Base-by-base conservation (phyloP, 2,329 filamentous ascomycete genomes). In the Tetracladium maxilliforme region DNA sequence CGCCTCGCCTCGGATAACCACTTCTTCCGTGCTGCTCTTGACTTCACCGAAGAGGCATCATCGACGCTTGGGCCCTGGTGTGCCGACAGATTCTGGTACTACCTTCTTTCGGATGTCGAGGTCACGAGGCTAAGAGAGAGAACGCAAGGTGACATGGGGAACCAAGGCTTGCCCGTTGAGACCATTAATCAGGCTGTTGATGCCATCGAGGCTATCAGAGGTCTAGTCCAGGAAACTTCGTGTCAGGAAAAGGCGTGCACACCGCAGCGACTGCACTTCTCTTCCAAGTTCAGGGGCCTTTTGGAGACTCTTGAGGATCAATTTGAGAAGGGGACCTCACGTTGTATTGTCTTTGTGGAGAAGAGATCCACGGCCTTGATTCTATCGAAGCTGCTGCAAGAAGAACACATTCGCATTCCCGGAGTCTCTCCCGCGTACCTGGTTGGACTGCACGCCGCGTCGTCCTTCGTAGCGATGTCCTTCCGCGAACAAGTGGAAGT, bases 291-390 rank as follows among this genome's bases (percentile, higher is more conserved):
- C 1, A 47, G 64, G 4, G 38, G 61, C 5, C 62, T 95, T 1
- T 45, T 70, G 13, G 42, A 56, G 3, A 68, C 72, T 28, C 56
- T 95, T 2, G 43, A 48, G 4, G 47, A 67, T 6, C 63, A 75
- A 24, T 94, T 84, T 39, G 51, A 63, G 16, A 48, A 58, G 3
- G 49, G 56, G 4, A 60, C 58, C 2, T 58, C 70, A 6, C 57
- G 63, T 31, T 92, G 83, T 41, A 92, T 98, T 28, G 68, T 95
- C 1, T 95, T 98, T 46, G 83, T 92, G 0, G 63, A 82, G 32
- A 65, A 77, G 43, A 64, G 84, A 20, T 70, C 78, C 34, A 87
- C 83, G 1, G 87, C 86, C 1, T 65, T 70, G 11, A 49, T 92
- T 10, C 54, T 98, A 2, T 56, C 65, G 2, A 70, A 77, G 21